Conservation (phyloP, 768 basidiomycete genomes). For the Lyophyllum atratum region DNA sequence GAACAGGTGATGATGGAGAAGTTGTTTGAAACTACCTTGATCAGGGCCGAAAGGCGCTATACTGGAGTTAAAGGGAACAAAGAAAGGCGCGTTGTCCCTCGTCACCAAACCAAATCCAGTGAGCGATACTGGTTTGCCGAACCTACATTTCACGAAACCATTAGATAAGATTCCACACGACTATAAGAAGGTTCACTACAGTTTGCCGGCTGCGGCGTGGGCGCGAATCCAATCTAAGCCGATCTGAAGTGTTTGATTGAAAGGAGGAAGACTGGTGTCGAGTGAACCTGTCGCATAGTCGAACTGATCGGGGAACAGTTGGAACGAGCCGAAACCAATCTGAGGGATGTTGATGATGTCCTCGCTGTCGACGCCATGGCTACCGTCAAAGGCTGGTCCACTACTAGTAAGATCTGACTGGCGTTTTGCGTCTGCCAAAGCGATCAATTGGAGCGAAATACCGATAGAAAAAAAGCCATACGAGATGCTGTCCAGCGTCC, state of each 20-base stretch:
- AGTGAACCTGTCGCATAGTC: conserved; percentile 39
- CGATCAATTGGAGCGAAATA: conserved; percentile 6
- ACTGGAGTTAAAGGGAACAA: conserved; percentile 64
- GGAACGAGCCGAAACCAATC: conserved; percentile 62
- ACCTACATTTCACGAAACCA: conserved; percentile 34
- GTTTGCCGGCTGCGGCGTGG: conserved; percentile 44
- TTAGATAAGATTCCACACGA: conserved; percentile 1
- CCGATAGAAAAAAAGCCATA: conserved; percentile 24
- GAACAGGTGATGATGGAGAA: background rate
- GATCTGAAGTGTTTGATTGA: conserved; percentile 51
- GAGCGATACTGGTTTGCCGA: conserved; percentile 54
- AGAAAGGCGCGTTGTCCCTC: conserved; percentile 48
- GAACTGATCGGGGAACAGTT: conserved; percentile 71
- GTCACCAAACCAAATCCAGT: conserved; percentile 68
- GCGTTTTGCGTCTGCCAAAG: conserved; percentile 43
- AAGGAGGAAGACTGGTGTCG: conserved; percentile 51
- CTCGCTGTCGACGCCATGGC: conserved; percentile 66
- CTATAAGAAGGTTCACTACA: conserved; percentile 35
- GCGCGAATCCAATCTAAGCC: conserved; percentile 58
- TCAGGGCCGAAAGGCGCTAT: conserved; percentile 41
- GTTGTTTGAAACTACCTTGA: conserved; percentile 17
- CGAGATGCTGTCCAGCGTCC: conserved; percentile 62
- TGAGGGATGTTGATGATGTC: conserved; percentile 60
- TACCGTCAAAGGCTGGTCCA: conserved; percentile 60
- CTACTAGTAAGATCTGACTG: conserved; percentile 43